Evolutionary conservation across 2,329 filamentous ascomycete genomes (phyloP).

Genomic region (Amylocarpus encephaloides): DNA sequence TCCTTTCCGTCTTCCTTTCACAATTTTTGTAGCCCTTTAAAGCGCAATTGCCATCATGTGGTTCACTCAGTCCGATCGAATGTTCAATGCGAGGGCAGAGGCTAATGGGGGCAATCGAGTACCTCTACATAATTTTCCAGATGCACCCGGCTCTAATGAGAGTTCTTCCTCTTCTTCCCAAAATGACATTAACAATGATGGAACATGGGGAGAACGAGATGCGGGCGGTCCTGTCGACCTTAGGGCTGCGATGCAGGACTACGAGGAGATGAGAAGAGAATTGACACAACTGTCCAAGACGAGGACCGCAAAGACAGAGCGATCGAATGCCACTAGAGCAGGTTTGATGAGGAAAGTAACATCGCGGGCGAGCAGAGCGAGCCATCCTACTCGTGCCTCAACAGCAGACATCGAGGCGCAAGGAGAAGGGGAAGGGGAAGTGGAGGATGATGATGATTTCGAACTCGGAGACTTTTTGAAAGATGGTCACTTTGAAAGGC

Average conservation of each 20-base stretch:
- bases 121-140: slow-evolving; percentile 20
- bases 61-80: slow-evolving; percentile 19
- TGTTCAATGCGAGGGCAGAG: slow-evolving; percentile 20
- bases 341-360: slow-evolving; percentile 12
- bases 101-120: slow-evolving; percentile 15
- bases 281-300: slow-evolving; percentile 47
- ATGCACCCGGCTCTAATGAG: slow-evolving; percentile 10
- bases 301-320: slow-evolving; percentile 12
- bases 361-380: slow-evolving; percentile 6
- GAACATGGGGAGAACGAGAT: slow-evolving; percentile 59
- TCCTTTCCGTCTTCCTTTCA: background rate
- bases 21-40: background rate
- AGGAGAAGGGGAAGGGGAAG: slow-evolving; percentile 27
- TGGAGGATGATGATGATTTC: slow-evolving; percentile 54
- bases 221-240: slow-evolving; percentile 47
- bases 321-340: slow-evolving; percentile 2
- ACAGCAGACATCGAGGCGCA: slow-evolving; percentile 21
- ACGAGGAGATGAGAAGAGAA: slow-evolving; percentile 48
- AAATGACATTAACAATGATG: slow-evolving; percentile 30
- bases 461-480: slow-evolving; percentile 64
- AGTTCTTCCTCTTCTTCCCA: slow-evolving; percentile 6
- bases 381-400: slow-evolving; percentile 16
- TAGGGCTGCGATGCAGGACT: slow-evolving; percentile 51
- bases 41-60: slow-evolving; percentile 20
- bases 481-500: slow-evolving; percentile 70